These are phyloP conservation scores for Paecilomyces fulvus DNA, from an alignment of 2,329 filamentous ascomycete species.

Conservation along the genomic window DNA sequence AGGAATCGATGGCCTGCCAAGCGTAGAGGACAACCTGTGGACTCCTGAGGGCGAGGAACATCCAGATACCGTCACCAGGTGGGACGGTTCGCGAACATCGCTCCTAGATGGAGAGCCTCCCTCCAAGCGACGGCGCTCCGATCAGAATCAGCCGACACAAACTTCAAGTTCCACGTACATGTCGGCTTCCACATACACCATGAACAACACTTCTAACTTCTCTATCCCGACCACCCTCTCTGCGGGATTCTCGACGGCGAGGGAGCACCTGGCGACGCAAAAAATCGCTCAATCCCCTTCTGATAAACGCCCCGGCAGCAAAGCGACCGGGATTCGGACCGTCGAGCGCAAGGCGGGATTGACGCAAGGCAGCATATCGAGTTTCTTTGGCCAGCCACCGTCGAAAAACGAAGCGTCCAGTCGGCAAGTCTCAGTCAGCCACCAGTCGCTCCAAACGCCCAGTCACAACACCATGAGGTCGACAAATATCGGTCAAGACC, in stretches of 20 bases:
- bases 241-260: constrained; percentile 55
- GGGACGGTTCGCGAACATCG: constrained; percentile 22
- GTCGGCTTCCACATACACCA: constrained; percentile 49
- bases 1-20: constrained; percentile 40
- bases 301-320: constrained; percentile 4
- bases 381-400: constrained; percentile 38
- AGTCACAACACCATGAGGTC: neutral
- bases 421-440: neutral
- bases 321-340: constrained; percentile 14
- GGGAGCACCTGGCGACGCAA: constrained; percentile 40
- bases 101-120: constrained; percentile 13
- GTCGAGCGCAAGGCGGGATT: constrained; percentile 30
- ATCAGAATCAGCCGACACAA: constrained; percentile 10
- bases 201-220: constrained; percentile 43
- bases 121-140: constrained; percentile 20
- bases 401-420: constrained; percentile 13
- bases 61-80: constrained; percentile 25
- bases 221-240: constrained; percentile 32
- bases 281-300: constrained; percentile 10
- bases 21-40: constrained; percentile 59
- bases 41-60: constrained; percentile 53
- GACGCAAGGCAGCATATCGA: constrained; percentile 45
- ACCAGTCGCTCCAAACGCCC: neutral
- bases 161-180: constrained; percentile 20
- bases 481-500: neutral